Evolutionary conservation across 208 protist species (phyloP).

Genomic region (Strigomonas culicis): DNA sequence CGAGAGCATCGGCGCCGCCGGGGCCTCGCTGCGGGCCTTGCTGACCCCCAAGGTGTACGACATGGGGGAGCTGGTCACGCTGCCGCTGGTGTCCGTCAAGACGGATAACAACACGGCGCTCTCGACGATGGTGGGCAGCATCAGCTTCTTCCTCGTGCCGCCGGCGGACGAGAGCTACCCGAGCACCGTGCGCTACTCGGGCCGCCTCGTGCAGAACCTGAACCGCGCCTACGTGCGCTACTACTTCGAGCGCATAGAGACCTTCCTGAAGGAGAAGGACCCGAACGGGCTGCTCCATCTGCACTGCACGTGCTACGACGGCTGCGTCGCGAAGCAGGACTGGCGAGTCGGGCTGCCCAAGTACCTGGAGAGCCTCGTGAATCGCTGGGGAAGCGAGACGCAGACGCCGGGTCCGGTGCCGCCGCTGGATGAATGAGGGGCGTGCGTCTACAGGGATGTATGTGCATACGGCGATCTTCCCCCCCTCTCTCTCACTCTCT

Average conservation of each 20-base stretch:
- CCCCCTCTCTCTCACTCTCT: no score
- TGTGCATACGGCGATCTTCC: no score
- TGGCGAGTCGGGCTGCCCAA: slow-evolving; percentile 48
- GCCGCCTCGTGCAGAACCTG: slow-evolving; percentile 25
- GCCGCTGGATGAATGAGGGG: slow-evolving; percentile 1
- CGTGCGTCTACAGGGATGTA: no score
- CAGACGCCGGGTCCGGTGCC: slow-evolving; percentile 24
- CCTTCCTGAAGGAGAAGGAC: slow-evolving; percentile 62
- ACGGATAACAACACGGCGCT: slow-evolving; percentile 38
- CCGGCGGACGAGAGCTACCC: slow-evolving; percentile 62
- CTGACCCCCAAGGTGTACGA: slow-evolving; percentile 65
- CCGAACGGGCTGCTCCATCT: slow-evolving; percentile 58
- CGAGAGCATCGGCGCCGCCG: slow-evolving; percentile 34
- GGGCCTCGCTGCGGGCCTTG: slow-evolving; percentile 65
- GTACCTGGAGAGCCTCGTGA: slow-evolving; percentile 40
- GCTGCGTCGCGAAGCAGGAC: slow-evolving; percentile 30
- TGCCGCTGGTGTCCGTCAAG: slow-evolving; percentile 58
- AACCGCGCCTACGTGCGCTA: slow-evolving; percentile 62
- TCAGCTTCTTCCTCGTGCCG: slow-evolving; percentile 54
- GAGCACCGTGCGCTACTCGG: slow-evolving; percentile 30
- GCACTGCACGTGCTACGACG: slow-evolving; percentile 61
- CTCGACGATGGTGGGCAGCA: slow-evolving; percentile 44
- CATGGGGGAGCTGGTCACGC: slow-evolving; percentile 56
- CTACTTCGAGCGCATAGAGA: slow-evolving; percentile 57
- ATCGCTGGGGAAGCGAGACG: slow-evolving; percentile 59